phyloP scores from a whole-genome alignment of 2,329 filamentous ascomycete species.

The Alternaria angustiovoidea region DNA sequence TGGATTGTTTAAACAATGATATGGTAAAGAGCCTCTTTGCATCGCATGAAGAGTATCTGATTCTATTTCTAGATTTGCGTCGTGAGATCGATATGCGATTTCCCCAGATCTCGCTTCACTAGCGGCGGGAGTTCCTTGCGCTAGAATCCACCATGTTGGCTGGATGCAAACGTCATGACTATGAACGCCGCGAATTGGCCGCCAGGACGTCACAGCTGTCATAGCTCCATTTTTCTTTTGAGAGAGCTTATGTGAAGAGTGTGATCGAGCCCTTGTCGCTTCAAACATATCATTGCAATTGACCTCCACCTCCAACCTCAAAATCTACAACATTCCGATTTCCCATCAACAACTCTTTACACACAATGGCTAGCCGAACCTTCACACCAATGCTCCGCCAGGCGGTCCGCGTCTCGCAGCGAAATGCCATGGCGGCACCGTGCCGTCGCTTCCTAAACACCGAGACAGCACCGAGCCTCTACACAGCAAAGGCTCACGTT shows the following conservation, averaged over 20 bases:
- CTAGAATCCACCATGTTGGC: constrained; percentile 6
- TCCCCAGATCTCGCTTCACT: constrained; percentile 16
- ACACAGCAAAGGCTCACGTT: constrained; percentile 51
- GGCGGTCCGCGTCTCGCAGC: constrained; percentile 17
- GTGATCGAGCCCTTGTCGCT: neutral
- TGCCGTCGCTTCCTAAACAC: constrained; percentile 50
- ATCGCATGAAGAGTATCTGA: neutral
- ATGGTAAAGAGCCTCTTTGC: neutral
- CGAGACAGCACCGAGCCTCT: constrained; percentile 51
- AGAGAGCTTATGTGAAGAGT: neutral
- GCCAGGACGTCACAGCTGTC: constrained; percentile 9
- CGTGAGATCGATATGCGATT: neutral
- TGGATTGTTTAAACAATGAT: fast-evolving
- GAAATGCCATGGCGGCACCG: neutral
- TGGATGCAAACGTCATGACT: constrained; percentile 22
- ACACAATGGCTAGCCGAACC: constrained; percentile 25
- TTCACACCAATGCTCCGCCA: constrained; percentile 25
- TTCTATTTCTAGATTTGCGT: neutral
- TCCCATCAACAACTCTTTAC: neutral
- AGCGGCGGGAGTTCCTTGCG: constrained; percentile 23
- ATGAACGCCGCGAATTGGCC: neutral
- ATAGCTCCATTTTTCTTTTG: constrained; percentile 2
- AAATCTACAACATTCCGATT: neutral
- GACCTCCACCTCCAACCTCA: neutral
- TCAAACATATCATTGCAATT: neutral